Conservation (phyloP, 1,139 yeast genomes). For the Taiozyma sp. region DNA sequence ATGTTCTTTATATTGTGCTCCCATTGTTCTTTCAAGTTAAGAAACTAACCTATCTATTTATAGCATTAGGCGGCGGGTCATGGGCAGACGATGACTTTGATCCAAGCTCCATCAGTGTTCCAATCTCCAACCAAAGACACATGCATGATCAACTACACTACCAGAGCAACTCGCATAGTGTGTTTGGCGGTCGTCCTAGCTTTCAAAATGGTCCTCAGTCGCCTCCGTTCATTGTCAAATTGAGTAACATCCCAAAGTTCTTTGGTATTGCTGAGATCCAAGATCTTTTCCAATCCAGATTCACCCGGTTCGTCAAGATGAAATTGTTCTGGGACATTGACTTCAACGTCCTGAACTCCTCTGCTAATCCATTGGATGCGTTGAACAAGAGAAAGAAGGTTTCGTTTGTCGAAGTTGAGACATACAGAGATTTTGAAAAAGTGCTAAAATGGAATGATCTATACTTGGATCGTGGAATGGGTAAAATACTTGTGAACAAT, state of each 20-base stretch:
- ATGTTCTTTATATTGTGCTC: slow-evolving; percentile 27
- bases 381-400: slow-evolving; percentile 39
- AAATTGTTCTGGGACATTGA: slow-evolving; percentile 37
- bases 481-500: slow-evolving; percentile 38
- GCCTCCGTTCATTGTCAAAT: slow-evolving; percentile 57
- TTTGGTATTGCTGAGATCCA: slow-evolving; percentile 30
- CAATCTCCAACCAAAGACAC: slow-evolving; percentile 24
- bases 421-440: slow-evolving; percentile 42
- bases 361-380: slow-evolving; percentile 25
- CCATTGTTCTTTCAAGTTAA: not conserved
- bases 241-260: slow-evolving; percentile 42
- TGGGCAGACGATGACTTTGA: slow-evolving; percentile 64
- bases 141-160: slow-evolving; percentile 19
- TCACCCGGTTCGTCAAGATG: slow-evolving; percentile 30
- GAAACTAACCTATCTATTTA: not conserved
- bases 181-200: slow-evolving; percentile 6
- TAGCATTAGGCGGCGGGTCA: slow-evolving; percentile 32
- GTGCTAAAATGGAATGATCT: slow-evolving; percentile 25
- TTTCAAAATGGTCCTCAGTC: slow-evolving; percentile 17
- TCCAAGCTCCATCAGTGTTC: slow-evolving; percentile 49
- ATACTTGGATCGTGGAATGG: slow-evolving; percentile 22
- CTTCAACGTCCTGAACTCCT: slow-evolving; percentile 24
- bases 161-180: slow-evolving; percentile 19
- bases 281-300: slow-evolving; percentile 32
- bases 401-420: slow-evolving; percentile 56